Base-by-base conservation (phyloP, 2,329 filamentous ascomycete genomes). In the Alternaria panax region DNA sequence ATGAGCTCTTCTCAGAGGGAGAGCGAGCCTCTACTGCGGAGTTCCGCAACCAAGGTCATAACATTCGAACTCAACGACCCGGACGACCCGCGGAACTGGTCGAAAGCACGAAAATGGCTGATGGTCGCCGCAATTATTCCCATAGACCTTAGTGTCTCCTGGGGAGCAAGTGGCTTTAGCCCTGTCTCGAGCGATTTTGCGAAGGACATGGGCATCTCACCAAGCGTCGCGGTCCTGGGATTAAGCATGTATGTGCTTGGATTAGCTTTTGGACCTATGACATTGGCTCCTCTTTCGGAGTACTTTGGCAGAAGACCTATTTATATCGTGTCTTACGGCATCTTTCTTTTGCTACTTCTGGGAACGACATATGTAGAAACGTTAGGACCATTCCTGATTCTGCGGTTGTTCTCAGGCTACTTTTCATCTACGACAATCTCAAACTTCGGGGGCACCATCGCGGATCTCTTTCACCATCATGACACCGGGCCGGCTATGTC, bases 121-220 rank as follows among this genome's bases (percentile, higher is more conserved):
- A 75, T 78, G 69, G 66, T 78, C 5, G 71, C 70, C 27, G 70
- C 69, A 18, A 77, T 79, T 34, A 68, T 76, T 2, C 70, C 75
- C 28, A 77, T 78, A 50, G 75, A 78, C 48, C 67, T 77, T 32
- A 74, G 69, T 36, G 75, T 77, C 28, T 74, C 71, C 16, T 84
- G 81, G 77, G 80, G 79, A 8, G 82, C 82, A 1, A 82, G 80
- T 6, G 82, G 81, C 8, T 84, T 81, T 65, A 83, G 80, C 2
- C 81, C 82, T 1, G 80, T 77, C 0, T 69, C 75, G 14, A 65
- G 60, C n/a, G 78, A 80, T 41, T 82, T 84, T 53, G 75, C 73
- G 1, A 69, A 76, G 8, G 78, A 81, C 16, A 80, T 84, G 56
- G 70, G 72, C 12, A 69, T 82, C 3, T 76, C 78, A 3, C 65